A percentile compares a stretch with the other conserved stretches of the same genome.
phyloP scores from a whole-genome alignment of 805 yeast genomes.

The Yamadazyma tumulicola region DNA sequence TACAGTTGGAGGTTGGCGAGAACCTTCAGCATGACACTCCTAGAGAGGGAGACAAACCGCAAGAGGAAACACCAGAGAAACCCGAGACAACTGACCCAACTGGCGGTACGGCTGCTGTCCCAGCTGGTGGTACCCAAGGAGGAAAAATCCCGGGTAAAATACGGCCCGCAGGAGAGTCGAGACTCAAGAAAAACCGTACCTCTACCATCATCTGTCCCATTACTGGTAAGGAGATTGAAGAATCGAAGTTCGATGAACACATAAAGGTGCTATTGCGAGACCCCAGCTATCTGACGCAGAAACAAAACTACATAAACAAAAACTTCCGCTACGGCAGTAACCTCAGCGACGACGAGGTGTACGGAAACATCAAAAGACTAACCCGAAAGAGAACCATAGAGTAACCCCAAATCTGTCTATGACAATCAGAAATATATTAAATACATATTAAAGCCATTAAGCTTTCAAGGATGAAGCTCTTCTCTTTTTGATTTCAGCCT shows the following conservation, averaged over 20 bases:
- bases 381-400: constrained; percentile 27
- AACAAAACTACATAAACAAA: constrained; percentile 55
- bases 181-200: constrained; percentile 38
- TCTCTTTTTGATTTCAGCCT: constrained; percentile 98
- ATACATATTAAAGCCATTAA: constrained; percentile 32
- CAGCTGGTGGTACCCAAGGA: constrained; percentile 1
- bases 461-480: constrained; percentile 98
- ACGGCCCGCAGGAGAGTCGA: constrained; percentile 66
- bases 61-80: not conserved
- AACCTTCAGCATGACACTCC: constrained; percentile 2
- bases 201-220: constrained; percentile 68
- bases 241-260: constrained; percentile 67
- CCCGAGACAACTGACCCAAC: not conserved
- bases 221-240: constrained; percentile 68
- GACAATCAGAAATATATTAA: constrained; percentile 3
- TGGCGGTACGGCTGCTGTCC: not conserved
- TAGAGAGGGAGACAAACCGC: not conserved
- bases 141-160: constrained; percentile 56
- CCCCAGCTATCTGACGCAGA: constrained; percentile 72
- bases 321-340: constrained; percentile 47
- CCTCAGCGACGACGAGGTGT: constrained; percentile 55
- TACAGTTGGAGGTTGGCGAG: constrained; percentile 11
- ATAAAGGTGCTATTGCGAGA: constrained; percentile 67
- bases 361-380: constrained; percentile 54
- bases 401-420: not conserved